Evolutionary conservation across 2,329 filamentous ascomycete species (phyloP), one percentile per base, ranked within the genome.

Genomic region (Fusarium secorum): DNA sequence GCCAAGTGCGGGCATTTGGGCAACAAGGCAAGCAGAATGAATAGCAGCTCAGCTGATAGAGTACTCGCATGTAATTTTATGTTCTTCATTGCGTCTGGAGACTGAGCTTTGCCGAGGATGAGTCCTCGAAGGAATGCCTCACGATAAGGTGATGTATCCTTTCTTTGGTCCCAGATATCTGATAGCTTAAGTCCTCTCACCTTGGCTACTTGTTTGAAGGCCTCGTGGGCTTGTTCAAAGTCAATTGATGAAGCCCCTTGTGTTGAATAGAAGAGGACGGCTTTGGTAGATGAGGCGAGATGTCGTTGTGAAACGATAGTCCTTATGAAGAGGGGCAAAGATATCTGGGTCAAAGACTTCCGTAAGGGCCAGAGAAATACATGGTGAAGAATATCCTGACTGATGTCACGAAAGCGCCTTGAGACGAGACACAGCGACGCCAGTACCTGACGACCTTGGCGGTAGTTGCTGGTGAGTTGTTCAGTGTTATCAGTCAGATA

Each of bases 321-420:
- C 20, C 44, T 44, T n/a, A 68, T 58, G 20, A 74, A 68, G 11
- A 49, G 46, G n/a, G 57, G 33, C 22, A 68, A 51, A 17, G 55
- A 61, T 41, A 22, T 46, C 17, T 18, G 18, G 17, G 20, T 14
- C 15, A 35, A 36, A 18, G 38, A 39, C 22, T 33, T 46, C 11
- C 30, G 30, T 26, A 38, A 15, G 24, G 26, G 22, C 28, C 24
- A 36, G 26, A 41, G 54, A 35, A 72, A 71, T 10, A 71, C 56
- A 36, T 74, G 69, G 38, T 68, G 52, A 24, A 74, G 48, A 32
- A 74, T 33, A n/a, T 62, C 41, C 52, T 68, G 58, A 6, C 60
- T 41, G 26, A 60, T 30, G 20, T 53, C 42, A 36, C 60, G 49
- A 30, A 73, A 24, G 15, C 35, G 48, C 42, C 56, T 68, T 22